Conservation (phyloP, 805 yeast genomes). For the Wickerhamomyces alni region DNA sequence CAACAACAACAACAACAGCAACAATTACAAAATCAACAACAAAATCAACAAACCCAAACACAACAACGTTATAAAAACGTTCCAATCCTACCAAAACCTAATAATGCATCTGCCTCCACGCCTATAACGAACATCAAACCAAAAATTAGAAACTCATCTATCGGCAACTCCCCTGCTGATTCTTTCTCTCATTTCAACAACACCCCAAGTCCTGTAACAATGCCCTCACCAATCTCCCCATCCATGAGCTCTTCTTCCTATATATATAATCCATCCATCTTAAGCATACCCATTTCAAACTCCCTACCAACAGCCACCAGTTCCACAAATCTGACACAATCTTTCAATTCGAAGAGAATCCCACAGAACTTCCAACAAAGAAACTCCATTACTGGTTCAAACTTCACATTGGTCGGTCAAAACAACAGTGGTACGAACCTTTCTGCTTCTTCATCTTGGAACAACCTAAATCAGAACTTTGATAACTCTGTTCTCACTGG, state of each 20-base stretch:
- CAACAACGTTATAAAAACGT: conserved; percentile 19
- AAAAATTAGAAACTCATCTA: conserved; percentile 4
- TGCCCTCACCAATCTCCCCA: conserved; percentile 23
- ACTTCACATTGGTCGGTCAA: background rate
- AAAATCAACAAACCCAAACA: conserved; percentile 1
- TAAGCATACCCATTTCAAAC: conserved; percentile 3
- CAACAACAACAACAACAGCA: conserved; percentile 1
- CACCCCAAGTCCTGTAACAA: conserved; percentile 21
- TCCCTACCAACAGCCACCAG: conserved; percentile 19
- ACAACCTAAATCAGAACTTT: background rate
- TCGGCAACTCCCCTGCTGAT: conserved; percentile 14
- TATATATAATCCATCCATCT: conserved; percentile 2
- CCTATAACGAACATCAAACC: conserved; percentile 7
- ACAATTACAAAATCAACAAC: background rate
- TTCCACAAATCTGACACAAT: conserved; percentile 20
- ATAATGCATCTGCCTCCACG: conserved; percentile 6
- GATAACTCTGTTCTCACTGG: background rate
- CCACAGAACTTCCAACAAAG: conserved; percentile 21
- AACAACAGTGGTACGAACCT: background rate
- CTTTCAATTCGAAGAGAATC: conserved; percentile 23
- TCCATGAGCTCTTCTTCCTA: conserved; percentile 6
- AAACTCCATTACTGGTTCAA: background rate
- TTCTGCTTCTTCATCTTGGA: background rate
- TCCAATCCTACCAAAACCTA: conserved; percentile 24
- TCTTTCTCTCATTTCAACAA: conserved; percentile 16